These are phyloP conservation scores for Oryza australiensis DNA, from an alignment of 176 grass and related monocot genomes.

Conservation along the genomic window DNA sequence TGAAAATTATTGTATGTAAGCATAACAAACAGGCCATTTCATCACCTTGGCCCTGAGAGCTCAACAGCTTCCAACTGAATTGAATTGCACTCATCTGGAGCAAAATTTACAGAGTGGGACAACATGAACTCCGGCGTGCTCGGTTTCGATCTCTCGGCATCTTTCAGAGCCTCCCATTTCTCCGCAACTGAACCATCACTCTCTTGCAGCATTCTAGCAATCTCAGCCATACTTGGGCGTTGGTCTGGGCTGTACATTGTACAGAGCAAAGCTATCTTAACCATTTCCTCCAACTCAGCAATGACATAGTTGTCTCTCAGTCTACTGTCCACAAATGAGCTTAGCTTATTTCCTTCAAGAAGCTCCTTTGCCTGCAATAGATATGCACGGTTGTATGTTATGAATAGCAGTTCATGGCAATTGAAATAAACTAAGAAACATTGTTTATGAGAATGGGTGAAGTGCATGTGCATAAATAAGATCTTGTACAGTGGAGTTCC, in stretches of 20 bases:
- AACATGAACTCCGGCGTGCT: constrained; percentile 7
- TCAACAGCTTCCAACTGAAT: constrained; percentile 55
- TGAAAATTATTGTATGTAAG: background rate
- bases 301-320: constrained; percentile 44
- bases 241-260: constrained; percentile 55
- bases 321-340: constrained; percentile 54
- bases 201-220: constrained; percentile 72
- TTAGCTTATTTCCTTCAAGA: constrained; percentile 56
- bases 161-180: constrained; percentile 68
- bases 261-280: constrained; percentile 81
- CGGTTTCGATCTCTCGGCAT: constrained; percentile 21
- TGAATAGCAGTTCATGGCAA: constrained; percentile 5
- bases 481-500: background rate
- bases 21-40: background rate
- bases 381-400: background rate
- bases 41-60: constrained; percentile 86
- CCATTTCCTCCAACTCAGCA: constrained; percentile 63
- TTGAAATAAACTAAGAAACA: background rate
- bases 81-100: constrained; percentile 37
- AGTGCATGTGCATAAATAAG: background rate
- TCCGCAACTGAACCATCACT: constrained; percentile 52
- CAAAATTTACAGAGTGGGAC: constrained; percentile 19
- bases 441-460: background rate
- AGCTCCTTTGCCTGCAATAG: constrained; percentile 64
- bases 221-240: constrained; percentile 71